These are phyloP conservation scores for Conoideocrella luteorostrata DNA, from an alignment of 2,329 filamentous ascomycete species.

Conservation along the genomic window DNA sequence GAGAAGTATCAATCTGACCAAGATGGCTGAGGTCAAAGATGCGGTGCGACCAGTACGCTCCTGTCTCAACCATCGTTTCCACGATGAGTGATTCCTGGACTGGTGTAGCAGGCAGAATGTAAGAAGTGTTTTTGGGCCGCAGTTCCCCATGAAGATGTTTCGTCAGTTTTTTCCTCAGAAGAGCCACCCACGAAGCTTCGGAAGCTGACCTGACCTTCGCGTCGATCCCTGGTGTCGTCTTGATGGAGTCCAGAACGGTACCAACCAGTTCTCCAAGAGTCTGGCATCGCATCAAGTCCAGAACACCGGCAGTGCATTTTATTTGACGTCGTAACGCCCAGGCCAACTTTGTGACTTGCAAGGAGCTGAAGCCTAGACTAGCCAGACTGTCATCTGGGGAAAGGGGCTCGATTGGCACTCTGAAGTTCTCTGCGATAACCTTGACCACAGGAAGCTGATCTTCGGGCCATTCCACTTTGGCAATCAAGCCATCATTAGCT, in stretches of 20 bases:
- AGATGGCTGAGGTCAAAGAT: constrained; percentile 24
- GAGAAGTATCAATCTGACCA: constrained; percentile 18
- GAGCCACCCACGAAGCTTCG: constrained; percentile 11
- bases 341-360: constrained; percentile 18
- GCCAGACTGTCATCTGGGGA: constrained; percentile 16
- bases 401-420: constrained; percentile 7
- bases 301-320: constrained; percentile 14
- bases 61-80: constrained; percentile 29
- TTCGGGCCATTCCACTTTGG: constrained; percentile 6
- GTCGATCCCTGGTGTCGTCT: background rate
- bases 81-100: constrained; percentile 31
- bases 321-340: constrained; percentile 15
- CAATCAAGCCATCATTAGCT: background rate
- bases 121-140: constrained; percentile 10
- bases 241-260: constrained; percentile 7
- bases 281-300: constrained; percentile 19
- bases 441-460: constrained; percentile 12
- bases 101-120: constrained; percentile 23
- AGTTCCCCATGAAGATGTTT: constrained; percentile 10
- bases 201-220: background rate
- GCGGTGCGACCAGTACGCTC: constrained; percentile 33
- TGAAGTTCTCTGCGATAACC: constrained; percentile 10
- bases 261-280: constrained; percentile 16
- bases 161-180: constrained; percentile 9
- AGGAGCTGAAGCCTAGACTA: constrained; percentile 17